Base-by-base conservation (phyloP, 2,329 filamentous ascomycete genomes). In the Diplodia scrobiculata region DNA sequence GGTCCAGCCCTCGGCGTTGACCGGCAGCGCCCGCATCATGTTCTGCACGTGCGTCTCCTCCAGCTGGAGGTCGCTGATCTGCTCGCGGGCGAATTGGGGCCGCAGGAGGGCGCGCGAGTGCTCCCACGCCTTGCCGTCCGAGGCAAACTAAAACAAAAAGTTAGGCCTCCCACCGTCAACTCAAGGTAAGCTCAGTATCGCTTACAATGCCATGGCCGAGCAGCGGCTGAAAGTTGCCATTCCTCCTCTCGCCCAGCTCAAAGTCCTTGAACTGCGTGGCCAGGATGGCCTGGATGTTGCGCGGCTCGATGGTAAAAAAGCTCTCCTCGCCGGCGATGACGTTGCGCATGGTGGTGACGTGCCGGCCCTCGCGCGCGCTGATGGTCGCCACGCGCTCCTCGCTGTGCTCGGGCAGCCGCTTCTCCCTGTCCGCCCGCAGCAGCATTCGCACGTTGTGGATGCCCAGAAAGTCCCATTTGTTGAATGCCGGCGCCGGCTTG, bases 1-100 rank as follows among this genome's bases (percentile, higher is more conserved):
- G 3, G 68, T 32, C 76, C 76, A 75, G 54, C 87, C 82, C 66
- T 84, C 78, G 0, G 73, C 73, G 52, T 55, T 58, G 25, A 45
- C 19, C 0, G 87, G 86, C 9, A 91, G 81, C 25, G 82, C 81
- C n/a, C 80, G 78, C 29, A 90, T 79, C 66, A 91, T 77, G 29
- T 83, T 79, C 36, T 80, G 75, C 17, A 89, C 79, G 76, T 90
- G 87, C 2, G 74, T 76, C 70, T 90, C 87, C 62, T 89, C 87
- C 1, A 84, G 85, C 0, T 79, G 76, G 5, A 86, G 73, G 70
- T 86, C 82, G 4, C 79, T 81, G 10, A 86, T 79, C 68, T 86
- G 84, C 11, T 80, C 79, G 9, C 82, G 76, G 0, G 77, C 79
- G 69, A 86, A 86, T 67, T 84, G 83, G 1, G 84, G 84, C 25